A percentile compares a stretch with the other conserved stretches of the same genome.
Conservation (phyloP, 1,284 basidiomycete genomes). For the Cutaneotrichosporon mucoides region DNA sequence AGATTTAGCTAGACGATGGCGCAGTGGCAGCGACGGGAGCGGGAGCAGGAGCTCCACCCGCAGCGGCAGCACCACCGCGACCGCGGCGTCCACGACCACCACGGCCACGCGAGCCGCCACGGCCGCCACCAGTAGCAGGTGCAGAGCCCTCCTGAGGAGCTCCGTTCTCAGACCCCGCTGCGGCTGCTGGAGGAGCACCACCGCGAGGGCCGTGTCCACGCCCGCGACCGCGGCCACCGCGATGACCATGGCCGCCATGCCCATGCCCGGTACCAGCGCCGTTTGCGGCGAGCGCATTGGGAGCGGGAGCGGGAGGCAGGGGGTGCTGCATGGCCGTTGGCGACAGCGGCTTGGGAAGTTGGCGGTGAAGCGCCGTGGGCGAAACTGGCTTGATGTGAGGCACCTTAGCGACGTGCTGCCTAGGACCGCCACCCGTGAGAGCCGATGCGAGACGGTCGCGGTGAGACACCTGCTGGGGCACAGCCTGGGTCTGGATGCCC, state of each 20-base stretch:
- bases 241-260: not conserved
- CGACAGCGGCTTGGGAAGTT: conserved; percentile 5
- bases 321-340: not conserved
- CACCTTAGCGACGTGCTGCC: conserved; percentile 16
- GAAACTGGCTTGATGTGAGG: conserved; percentile 15
- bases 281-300: not conserved
- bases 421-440: conserved; percentile 20
- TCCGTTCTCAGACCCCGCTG: not conserved
- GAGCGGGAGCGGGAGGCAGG: not conserved
- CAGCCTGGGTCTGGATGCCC: conserved; percentile 28
- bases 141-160: not conserved
- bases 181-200: not conserved
- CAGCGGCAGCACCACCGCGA: not conserved
- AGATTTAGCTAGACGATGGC: no score
- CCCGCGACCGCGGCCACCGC: not conserved
- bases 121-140: not conserved
- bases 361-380: conserved; percentile 5
- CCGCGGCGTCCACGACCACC: not conserved
- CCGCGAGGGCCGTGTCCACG: not conserved
- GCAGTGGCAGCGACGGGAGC: conserved; percentile 3
- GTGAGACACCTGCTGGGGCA: conserved; percentile 19
- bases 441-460: conserved; percentile 32
- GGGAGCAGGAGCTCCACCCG: not conserved
- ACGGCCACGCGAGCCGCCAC: conserved; percentile 1
- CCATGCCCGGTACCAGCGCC: not conserved